Evolutionary conservation across 805 yeast species (phyloP), one percentile per base, ranked within the genome.

Genomic region (Barnettozyma pratensis): DNA sequence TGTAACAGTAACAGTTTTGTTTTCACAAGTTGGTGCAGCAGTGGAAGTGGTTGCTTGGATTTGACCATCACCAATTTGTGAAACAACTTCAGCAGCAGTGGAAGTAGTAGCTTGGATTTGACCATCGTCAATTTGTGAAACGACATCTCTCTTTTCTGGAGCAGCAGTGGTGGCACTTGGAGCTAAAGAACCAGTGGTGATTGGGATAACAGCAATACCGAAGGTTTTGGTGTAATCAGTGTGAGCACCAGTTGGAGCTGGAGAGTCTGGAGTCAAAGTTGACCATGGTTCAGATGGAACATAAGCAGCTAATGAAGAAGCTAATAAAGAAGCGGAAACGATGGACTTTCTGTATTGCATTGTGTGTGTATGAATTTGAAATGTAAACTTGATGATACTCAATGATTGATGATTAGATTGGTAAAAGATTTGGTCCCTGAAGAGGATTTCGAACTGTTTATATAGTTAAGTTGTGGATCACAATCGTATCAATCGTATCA

Each of bases 211-310:
- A 32, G 74, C 75, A 50, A 71, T 68, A 65, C 75, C 76, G 49
- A 71, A 71, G 41, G 71, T 61, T 34, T 69, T 64, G 39, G 63
- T 50, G 60, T 66, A 68, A 41, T 64, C 63, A 41, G 74, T 64
- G 32, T 64, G 47, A 52, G 71, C 76, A 51, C 67, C 66, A 35
- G 61, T 47, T 61, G 63, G 68, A 41, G 72, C 68, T 44, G 63
- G 46, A 45, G 68, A 61, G 32, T 60, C 54, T 58, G 76, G 75
- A 19, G 74, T 71, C 60, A 71, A 60, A 52, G 75, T 71, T 41
- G 70, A 53, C 75, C 75, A 72, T 52, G 72, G 70, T 47, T 67
- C 83, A 49, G 79, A 67, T 54, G 88, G 87, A 56, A 81, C 80
- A 58, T 77, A 77, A 50, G 88, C 87, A 45, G 85, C 85, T 50